phyloP scores from a whole-genome alignment of 345 rosid genomes.

The Lepidium africanum region DNA sequence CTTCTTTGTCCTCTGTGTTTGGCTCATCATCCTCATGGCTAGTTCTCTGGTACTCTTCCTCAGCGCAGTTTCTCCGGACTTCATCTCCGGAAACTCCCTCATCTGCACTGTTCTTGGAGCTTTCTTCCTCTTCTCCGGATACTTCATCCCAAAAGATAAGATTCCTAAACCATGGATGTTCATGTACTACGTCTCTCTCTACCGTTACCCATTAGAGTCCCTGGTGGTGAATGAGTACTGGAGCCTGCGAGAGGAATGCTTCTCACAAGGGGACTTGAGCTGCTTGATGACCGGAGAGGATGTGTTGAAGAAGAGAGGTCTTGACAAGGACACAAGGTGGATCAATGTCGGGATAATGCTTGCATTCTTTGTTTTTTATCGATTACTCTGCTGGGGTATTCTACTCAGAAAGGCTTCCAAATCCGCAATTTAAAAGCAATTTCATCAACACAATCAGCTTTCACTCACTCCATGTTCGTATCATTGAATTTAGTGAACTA shows the following conservation, averaged over 20 bases:
- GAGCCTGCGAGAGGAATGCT: constrained; percentile 55
- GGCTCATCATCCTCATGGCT: constrained; percentile 77
- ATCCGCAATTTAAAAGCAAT: constrained; percentile 12
- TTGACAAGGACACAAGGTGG: constrained; percentile 64
- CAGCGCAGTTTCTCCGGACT: constrained; percentile 74
- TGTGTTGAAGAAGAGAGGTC: constrained; percentile 64
- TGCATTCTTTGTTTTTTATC: constrained; percentile 74
- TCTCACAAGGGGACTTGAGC: constrained; percentile 22
- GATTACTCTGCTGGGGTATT: constrained; percentile 75
- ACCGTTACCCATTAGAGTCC: constrained; percentile 75
- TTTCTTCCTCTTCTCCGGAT: constrained; percentile 84
- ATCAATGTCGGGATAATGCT: constrained; percentile 79
- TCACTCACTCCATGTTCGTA: too few species aligned
- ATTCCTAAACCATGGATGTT: constrained; percentile 86
- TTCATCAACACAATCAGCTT: too few species aligned
- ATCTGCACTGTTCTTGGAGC: constrained; percentile 81
- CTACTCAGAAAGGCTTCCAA: constrained; percentile 60
- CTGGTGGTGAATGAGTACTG: constrained; percentile 76
- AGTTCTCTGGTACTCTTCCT: constrained; percentile 75
- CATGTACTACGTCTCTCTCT: constrained; percentile 83
- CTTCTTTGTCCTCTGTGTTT: constrained; percentile 64
- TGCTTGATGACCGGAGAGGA: constrained; percentile 68
- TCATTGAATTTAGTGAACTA: neutral
- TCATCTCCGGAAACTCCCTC: constrained; percentile 74
- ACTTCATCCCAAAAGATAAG: constrained; percentile 80